Percentiles rank a stretch among this genome's conserved stretches.
Conservation (phyloP, 345 rosid genomes). For the Durio zibethinus region DNA sequence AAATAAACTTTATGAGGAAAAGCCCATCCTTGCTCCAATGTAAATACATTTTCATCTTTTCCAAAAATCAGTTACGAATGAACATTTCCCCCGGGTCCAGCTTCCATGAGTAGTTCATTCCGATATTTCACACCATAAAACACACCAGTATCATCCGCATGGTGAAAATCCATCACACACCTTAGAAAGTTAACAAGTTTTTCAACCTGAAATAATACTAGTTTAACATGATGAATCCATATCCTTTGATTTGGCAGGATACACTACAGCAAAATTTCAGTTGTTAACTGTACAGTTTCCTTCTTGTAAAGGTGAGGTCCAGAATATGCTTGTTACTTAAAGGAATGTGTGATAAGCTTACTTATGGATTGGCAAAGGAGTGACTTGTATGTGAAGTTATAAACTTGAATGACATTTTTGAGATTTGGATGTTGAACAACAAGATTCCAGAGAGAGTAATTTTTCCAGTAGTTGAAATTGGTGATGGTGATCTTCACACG, state of each 20-base stretch:
- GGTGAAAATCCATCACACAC: neutral
- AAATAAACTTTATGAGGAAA: slow-evolving; percentile 69
- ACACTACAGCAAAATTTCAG: neutral
- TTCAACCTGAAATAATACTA: too few relatives aligned
- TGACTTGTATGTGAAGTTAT: slow-evolving; percentile 52
- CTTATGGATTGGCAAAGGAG: slow-evolving; percentile 48
- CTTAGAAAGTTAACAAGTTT: neutral
- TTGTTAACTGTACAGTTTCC: too few relatives aligned
- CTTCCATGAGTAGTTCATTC: slow-evolving; percentile 64
- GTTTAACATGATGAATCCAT: neutral
- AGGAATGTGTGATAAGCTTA: slow-evolving; percentile 23
- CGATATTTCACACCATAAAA: slow-evolving; percentile 61
- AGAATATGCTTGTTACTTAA: neutral
- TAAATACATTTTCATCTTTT: slow-evolving; percentile 53
- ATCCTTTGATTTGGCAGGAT: neutral
- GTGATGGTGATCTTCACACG: slow-evolving; percentile 62
- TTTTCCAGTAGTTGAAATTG: slow-evolving; percentile 60
- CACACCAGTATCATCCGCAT: slow-evolving; percentile 61
- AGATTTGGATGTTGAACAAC: slow-evolving; percentile 71
- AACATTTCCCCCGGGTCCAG: slow-evolving; percentile 54
- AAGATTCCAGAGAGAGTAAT: slow-evolving; percentile 66
- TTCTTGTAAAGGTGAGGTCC: neutral
- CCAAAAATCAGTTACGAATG: slow-evolving; percentile 62
- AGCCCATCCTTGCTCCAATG: slow-evolving; percentile 74
- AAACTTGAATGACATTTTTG: slow-evolving; percentile 46